Base-by-base conservation (phyloP, 2,329 filamentous ascomycete species). In the Fusarium verticillioides region DNA sequence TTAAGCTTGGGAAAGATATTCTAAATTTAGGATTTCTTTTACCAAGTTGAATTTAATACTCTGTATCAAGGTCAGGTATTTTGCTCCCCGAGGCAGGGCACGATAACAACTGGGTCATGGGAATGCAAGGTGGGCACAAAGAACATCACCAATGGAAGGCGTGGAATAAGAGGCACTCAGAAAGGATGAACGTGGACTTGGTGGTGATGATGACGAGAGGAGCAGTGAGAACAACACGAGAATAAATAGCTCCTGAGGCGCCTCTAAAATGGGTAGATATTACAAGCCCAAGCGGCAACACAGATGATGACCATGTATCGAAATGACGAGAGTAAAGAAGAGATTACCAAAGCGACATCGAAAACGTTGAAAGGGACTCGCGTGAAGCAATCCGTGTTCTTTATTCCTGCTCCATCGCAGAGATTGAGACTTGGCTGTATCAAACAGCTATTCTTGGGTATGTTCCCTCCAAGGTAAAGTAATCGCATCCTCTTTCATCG, bases 11-110 rank as follows among this genome's bases (percentile, higher is more conserved):
- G 26, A 26, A 26, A 26, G 26, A 26, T 1, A 26, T 26, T 26
- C 26, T 15, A 34, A 36, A 36, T 16, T 36, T 36, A 16, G 34
- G 15, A 36, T 36, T 5, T 8, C 6, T 1, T 16, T 34, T 16
- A 4, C 7, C 1, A 2, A 34, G 13, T 9, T 34, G 9, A 18
- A 10, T 37, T 3, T 5, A 5, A 18, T 18, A 1, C 36, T 4
- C 16, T 18, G 16, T 37, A 18, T 18, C 18, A 4, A 5, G 36
- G 9, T 37, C 36, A 18, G 16, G 9, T 37, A 4, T 37, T 37
- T 37, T 37, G 9, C 16, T 37, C 16, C 36, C 36, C 4, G 16
- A 10, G 16, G 19, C 9, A 10, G 9, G 4, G 12, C 12, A 21
- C 30, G 44, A 30, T 7, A 47, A 10, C 44, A 47, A 10, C 9